Evolutionary conservation across 176 grass and related monocot species (phyloP), one percentile per base, ranked within the genome.

Genomic region (Triticum turgidum): DNA sequence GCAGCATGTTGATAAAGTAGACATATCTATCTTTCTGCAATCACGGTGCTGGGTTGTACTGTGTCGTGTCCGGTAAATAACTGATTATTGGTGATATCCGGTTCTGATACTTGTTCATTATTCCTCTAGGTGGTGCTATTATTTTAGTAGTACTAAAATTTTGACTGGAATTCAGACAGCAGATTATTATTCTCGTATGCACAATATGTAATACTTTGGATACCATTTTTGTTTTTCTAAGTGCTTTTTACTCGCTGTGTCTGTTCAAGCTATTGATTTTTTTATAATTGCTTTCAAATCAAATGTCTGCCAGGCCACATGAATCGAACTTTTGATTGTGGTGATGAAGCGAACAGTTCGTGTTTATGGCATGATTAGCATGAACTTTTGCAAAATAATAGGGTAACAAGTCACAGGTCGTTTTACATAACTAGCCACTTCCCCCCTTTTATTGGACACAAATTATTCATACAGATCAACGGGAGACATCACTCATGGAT

Each of bases 21-120:
- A 6, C 61, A 39, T 59, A 13, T 56, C 34, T 89, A 64, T 35
- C 29, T 39, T 83, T 67, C 77, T 87, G 29, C 64, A 77, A 18
- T 17, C 75, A 80, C 13, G 38, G 27, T 73, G 32, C 27, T 7
- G 47, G 68, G 38, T 76, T 69, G 34, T 77, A 69, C 62, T 76
- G 17, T 69, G 34, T 49, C 62, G 42, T 2, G 38, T 41, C 7
- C 29, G 81, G 85, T 88, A 77, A 77, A 85, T 91, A 80, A 70
- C 81, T 77, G 61, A 91, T 77, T 78, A 91, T 85, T 63, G 85
- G 68, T 77, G 69, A 88, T 84, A n/a, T 63, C 82, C 74, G 35
- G 49, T 81, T 22, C 62, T 1, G 69, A 27, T 76, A 52, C 76
- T 69, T 80, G 65, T 83, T 82, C 72, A 39, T 69, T 80, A 51